A percentile compares a stretch with the other conserved stretches of the same genome.
Conservation (phyloP, 1,284 basidiomycete genomes). For the Inonotus obliquus region DNA sequence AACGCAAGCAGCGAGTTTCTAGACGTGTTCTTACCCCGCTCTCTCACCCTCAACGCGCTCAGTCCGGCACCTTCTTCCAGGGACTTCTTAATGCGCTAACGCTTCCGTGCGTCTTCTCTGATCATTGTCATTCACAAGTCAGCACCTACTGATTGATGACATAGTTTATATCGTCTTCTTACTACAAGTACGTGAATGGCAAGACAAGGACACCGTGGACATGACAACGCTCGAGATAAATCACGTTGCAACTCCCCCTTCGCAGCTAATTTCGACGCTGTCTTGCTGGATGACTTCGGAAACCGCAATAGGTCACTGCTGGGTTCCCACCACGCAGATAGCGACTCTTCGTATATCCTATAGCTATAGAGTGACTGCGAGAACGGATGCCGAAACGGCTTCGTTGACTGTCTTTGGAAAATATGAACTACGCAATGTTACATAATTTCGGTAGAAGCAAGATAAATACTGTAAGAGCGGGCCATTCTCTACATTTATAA, state of each 20-base stretch:
- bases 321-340: neutral
- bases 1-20: neutral
- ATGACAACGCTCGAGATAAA: neutral
- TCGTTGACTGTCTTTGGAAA: no score
- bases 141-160: neutral
- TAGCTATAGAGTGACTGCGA: neutral
- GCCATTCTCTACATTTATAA: no score
- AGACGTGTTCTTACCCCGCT: no score
- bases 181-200: slow-evolving; percentile 1
- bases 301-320: neutral
- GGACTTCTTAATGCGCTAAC: neutral
- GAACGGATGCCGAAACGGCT: neutral
- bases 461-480: no score
- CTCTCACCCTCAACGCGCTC: neutral
- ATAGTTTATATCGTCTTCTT: slow-evolving; percentile 1
- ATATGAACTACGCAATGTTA: no score
- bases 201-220: neutral
- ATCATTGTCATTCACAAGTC: neutral
- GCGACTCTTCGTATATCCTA: neutral
- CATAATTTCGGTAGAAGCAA: no score
- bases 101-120: no score
- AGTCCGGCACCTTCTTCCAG: neutral
- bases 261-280: neutral
- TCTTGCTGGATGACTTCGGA: neutral
- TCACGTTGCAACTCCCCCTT: neutral